Evolutionary conservation across 495 filamentous ascomycete genomes (phyloP).

Genomic region (Letharia columbiana): DNA sequence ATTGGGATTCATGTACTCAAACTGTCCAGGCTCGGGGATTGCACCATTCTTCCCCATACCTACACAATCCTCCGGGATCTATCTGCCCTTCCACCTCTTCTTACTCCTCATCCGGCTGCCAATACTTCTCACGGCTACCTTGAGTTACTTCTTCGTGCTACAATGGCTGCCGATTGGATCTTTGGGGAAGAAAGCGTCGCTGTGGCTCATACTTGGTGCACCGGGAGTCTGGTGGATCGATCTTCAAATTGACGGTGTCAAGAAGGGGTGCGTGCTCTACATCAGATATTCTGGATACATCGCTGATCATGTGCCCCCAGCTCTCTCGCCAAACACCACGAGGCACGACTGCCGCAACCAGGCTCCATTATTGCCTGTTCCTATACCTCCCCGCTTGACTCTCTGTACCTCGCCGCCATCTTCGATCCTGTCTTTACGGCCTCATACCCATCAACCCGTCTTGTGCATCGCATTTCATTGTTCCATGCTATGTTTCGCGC

Average conservation of each 20-base stretch:
- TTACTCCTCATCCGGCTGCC: conserved; percentile 77
- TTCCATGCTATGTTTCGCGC: conserved; percentile 64
- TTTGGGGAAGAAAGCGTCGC: conserved; percentile 64
- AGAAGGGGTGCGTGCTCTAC: conserved; percentile 55
- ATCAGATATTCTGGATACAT: background rate
- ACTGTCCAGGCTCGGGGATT: conserved; percentile 72
- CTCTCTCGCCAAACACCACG: conserved; percentile 50
- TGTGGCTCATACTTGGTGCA: conserved; percentile 79
- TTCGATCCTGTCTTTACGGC: conserved; percentile 92
- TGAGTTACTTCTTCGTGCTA: conserved; percentile 69
- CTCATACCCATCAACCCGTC: conserved; percentile 61
- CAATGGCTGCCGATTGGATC: conserved; percentile 82
- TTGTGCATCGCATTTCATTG: conserved; percentile 68
- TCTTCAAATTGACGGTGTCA: conserved; percentile 89
- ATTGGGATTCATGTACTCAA: conserved; percentile 19
- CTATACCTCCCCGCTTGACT: conserved; percentile 86
- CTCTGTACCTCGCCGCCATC: conserved; percentile 89
- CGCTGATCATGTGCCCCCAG: conserved; percentile 27
- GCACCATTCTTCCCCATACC: conserved; percentile 85
- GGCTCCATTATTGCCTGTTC: conserved; percentile 77
- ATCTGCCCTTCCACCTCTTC: conserved; percentile 55
- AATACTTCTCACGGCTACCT: conserved; percentile 57
- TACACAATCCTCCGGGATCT: conserved; percentile 48
- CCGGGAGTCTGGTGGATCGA: conserved; percentile 98
- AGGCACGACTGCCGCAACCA: conserved; percentile 63